These are phyloP conservation scores for Candida caryicola DNA, from an alignment of 805 yeast genomes.

Conservation along the genomic window DNA sequence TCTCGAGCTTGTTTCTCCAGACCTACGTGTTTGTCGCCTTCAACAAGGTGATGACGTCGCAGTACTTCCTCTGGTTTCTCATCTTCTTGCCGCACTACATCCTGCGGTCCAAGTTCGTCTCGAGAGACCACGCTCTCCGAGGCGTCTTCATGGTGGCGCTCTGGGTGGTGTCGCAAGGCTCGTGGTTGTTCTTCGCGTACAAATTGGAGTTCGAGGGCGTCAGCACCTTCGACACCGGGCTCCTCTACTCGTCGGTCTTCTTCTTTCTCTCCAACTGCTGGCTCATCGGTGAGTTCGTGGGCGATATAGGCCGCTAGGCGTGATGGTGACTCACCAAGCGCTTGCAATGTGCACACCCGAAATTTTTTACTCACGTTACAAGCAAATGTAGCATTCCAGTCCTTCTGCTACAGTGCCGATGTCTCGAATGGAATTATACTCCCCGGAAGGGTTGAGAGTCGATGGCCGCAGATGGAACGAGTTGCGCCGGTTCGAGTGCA, in stretches of 20 bases:
- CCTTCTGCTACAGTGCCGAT: too few species aligned
- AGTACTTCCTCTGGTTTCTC: constrained; percentile 93
- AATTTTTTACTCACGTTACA: neutral
- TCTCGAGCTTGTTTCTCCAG: constrained; percentile 37
- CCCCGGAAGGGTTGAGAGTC: constrained; percentile 90
- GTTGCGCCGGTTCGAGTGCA: constrained; percentile 74
- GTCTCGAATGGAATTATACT: constrained; percentile 70
- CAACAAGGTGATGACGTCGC: constrained; percentile 77
- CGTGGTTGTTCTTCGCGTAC: constrained; percentile 80
- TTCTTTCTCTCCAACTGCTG: constrained; percentile 65
- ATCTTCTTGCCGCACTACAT: constrained; percentile 77
- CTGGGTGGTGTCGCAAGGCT: constrained; percentile 72
- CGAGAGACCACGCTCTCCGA: constrained; percentile 17
- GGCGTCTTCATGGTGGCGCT: constrained; percentile 44
- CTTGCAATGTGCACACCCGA: neutral
- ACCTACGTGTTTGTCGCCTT: constrained; percentile 44
- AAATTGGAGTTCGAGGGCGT: constrained; percentile 75
- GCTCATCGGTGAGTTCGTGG: constrained; percentile 56
- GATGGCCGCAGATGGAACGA: constrained; percentile 98
- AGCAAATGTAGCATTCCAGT: too few species aligned
- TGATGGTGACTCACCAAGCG: neutral
- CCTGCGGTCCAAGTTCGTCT: constrained; percentile 38
- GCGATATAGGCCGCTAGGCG: constrained; percentile 12
- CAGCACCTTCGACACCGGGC: constrained; percentile 57
- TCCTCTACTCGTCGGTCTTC: constrained; percentile 51